These are phyloP conservation scores for Rosa multiflora DNA, from an alignment of 306 rosid species.

Conservation along the genomic window DNA sequence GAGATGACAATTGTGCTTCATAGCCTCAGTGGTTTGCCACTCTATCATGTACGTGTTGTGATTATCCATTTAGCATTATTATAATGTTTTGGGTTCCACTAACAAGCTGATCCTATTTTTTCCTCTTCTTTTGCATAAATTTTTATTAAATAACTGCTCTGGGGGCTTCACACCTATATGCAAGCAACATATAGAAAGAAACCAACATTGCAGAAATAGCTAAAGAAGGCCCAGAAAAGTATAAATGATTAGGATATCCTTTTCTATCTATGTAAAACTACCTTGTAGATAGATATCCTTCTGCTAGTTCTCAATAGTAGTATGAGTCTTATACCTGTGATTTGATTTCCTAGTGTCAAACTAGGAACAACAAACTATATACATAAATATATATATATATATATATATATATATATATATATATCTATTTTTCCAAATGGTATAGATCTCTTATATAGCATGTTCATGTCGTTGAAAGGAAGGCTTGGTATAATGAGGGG, in stretches of 20 bases:
- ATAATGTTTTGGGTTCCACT: conserved; percentile 19
- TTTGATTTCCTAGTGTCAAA: neutral
- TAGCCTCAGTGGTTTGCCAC: conserved; percentile 62
- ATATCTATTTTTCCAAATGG: neutral
- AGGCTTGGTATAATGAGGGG: neutral
- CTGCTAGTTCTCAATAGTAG: neutral
- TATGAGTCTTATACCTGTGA: neutral
- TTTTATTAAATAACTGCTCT: neutral
- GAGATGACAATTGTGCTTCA: conserved; percentile 89
- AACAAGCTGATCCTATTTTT: neutral
- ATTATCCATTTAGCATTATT: conserved; percentile 12
- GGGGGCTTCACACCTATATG: neutral
- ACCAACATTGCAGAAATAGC: neutral
- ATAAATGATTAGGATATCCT: neutral
- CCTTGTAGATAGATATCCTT: neutral
- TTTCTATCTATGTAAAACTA: neutral
- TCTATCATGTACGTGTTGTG: conserved; percentile 78
- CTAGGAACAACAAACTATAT: neutral
- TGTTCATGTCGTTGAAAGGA: neutral
- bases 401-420: neutral
- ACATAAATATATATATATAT: neutral
- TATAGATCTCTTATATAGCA: neutral
- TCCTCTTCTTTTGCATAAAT: neutral
- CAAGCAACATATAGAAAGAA: conserved; percentile 1
- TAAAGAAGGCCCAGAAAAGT: neutral